Base-by-base conservation (phyloP, 805 yeast genomes). In the Yamadazyma philogaea region DNA sequence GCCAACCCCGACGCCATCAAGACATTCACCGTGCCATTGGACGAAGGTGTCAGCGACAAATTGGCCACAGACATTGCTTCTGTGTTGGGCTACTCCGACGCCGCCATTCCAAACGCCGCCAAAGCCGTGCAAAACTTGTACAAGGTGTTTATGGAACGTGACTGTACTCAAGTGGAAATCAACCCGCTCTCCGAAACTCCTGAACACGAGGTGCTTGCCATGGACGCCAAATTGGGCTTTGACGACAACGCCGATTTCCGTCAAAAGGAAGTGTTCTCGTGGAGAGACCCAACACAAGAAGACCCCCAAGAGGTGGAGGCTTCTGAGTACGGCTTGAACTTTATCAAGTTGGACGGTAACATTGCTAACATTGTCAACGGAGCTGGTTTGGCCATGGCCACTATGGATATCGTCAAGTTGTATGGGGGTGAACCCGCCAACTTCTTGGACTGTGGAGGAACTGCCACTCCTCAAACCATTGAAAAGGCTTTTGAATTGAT, bases 381-480 rank as follows among this genome's bases (percentile, higher is more conserved):
- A 77, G 99, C 99, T 46, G 99, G 99, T 70, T 80, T 93, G 65
- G 99, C 99, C 60, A 93, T 93, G 99, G 99, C 99, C 57, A 93
- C 99, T 53, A 90, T 93, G 97, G 99, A 93, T 72, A 95, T 95
- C 66, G 88, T 93, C 76, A 89, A 93, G 75, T 81, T 93, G 59
- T 87, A 89, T 75, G 97, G 98, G 61, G 99, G 99, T 68, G 86
- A 81, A 56, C 99, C 99, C 59, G 99, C 99, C 53, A 93, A 93
- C 79, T 93, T 93, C 81, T 81, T 93, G 66, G 99, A 93, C 77
- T 93, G 96, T 71, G 99, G 99, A 77, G 99, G 99, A 77, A 96
- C 96, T 69, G 99, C 99, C 57, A 93, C 98, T 50, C 97, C 98
- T 54, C 86, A 87, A 72, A 91, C 99, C 60, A 93, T 93, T 63